Evolutionary conservation across 768 basidiomycete species (phyloP), one percentile per base, ranked within the genome.

Genomic region (Lentinus brumalis): DNA sequence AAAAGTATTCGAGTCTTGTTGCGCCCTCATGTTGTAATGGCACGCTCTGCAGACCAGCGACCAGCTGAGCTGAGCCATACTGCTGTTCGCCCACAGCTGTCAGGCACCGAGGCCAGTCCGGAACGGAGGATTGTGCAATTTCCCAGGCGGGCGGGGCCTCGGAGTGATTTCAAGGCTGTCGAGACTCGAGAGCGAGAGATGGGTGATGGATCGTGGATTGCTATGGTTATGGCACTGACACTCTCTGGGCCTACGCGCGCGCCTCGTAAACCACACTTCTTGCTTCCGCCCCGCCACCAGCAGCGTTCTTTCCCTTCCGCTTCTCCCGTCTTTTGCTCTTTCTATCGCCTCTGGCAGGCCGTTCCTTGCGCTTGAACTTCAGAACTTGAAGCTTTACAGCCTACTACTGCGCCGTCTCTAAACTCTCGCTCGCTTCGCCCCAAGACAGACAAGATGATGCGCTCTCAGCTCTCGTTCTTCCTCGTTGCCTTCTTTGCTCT

Each of bases 401-500:
- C 46, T 62, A 53, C 62, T 61, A 61, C 69, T 59, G 60, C 70
- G 59, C 55, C 57, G 66, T 60, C 59, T 62, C 56, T 56, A 14
- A 42, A 18, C 45, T 30, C 42, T 47, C 49, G 75, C 74, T 74
- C 69, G 60, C 62, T 18, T 26, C 21, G 21, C 21, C 21, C 21
- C 35, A 15, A n/a, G 46, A 21, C 49, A 35, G 35, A 35, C 30
- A 10, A 29, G 35, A 26, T 35, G 31, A 31, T 35, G 4, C 60
- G 44, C 26, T 44, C 56, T 57, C 51, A 55, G 41, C 39, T 59
- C 39, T 58, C 71, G 31, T 9, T 67, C 58, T 64, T 69, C 63
- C 47, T 76, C 60, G 56, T 71, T 63, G 70, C 78, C 49, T 66
- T 83, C 56, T 66, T 73, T 56, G 73, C 74, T 67, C 78, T 87